These are phyloP conservation scores for Daldinia loculata DNA, from an alignment of 495 filamentous ascomycete genomes.

Conservation along the genomic window DNA sequence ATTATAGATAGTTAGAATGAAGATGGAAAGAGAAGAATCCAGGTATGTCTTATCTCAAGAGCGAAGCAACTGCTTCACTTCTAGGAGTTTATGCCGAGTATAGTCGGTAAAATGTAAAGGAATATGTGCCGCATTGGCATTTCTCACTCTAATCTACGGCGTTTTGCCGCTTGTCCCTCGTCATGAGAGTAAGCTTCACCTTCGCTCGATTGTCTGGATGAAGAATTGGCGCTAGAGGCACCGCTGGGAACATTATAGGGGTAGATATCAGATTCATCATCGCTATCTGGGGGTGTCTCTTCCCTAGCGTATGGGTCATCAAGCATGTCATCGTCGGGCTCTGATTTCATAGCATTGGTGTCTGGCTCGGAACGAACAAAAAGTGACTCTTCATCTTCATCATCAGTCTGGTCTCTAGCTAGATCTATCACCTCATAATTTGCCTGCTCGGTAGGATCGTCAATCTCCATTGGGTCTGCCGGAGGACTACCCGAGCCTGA, in stretches of 20 bases:
- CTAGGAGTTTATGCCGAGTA: background rate
- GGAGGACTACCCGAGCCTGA: background rate
- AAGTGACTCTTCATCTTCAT: background rate
- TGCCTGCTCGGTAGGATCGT: background rate
- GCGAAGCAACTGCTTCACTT: background rate
- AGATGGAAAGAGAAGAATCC: background rate
- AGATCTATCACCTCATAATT: constrained; percentile 9
- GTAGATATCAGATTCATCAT: constrained; percentile 1
- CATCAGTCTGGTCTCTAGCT: background rate
- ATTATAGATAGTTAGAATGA: background rate
- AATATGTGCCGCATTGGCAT: background rate
- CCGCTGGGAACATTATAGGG: background rate
- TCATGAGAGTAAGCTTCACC: background rate
- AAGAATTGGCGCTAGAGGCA: background rate
- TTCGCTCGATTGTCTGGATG: constrained; percentile 4
- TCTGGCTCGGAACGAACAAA: background rate
- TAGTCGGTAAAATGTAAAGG: background rate
- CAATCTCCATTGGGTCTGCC: background rate
- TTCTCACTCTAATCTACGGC: background rate
- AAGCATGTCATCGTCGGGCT: background rate
- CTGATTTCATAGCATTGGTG: background rate
- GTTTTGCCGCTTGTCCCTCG: background rate
- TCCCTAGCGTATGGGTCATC: background rate
- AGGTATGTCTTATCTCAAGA: background rate
- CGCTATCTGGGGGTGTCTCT: constrained; percentile 13